phyloP scores from a whole-genome alignment of 2,329 filamentous ascomycete genomes.

The Epichloe brachyelytri region DNA sequence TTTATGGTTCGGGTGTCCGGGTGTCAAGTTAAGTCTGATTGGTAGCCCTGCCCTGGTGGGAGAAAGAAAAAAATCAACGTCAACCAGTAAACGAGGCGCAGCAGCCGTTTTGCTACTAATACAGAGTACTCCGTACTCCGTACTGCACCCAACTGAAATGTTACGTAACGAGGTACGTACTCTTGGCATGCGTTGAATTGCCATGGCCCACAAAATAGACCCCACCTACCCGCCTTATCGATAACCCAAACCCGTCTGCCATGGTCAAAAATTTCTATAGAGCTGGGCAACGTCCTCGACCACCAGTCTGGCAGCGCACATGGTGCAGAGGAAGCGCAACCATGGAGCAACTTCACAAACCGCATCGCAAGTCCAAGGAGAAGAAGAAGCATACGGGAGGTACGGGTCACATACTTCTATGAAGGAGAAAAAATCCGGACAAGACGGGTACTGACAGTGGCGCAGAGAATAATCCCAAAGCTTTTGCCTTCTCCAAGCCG shows the following conservation, averaged over 20 bases:
- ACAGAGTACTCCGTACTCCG: too few species aligned
- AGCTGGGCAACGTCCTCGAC: neutral
- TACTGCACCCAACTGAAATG: too few species aligned
- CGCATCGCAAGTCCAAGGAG: slow-evolving; percentile 78
- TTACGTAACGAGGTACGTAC: neutral
- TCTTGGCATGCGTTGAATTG: neutral
- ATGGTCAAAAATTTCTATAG: slow-evolving; percentile 1
- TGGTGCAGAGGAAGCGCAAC: slow-evolving; percentile 5
- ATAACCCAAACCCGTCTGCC: neutral
- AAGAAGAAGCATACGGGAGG: slow-evolving; percentile 60
- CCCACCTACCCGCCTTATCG: slow-evolving; percentile 1
- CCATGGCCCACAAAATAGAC: neutral
- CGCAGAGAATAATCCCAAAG: slow-evolving; percentile 70
- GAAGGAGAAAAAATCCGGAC: neutral
- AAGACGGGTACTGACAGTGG: slow-evolving; percentile 7
- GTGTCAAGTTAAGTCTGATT: too few species aligned
- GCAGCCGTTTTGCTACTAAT: too few species aligned
- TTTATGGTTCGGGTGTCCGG: too few species aligned
- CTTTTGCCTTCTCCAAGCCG: slow-evolving; percentile 73
- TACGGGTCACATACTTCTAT: slow-evolving; percentile 16
- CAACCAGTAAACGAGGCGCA: too few species aligned
- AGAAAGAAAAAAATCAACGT: too few species aligned
- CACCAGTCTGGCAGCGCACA: neutral
- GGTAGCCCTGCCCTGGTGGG: too few species aligned
- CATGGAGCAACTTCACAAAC: slow-evolving; percentile 75